Evolutionary conservation across 2,329 filamentous ascomycete genomes (phyloP).

Genomic region (Claviceps pazoutovae): DNA sequence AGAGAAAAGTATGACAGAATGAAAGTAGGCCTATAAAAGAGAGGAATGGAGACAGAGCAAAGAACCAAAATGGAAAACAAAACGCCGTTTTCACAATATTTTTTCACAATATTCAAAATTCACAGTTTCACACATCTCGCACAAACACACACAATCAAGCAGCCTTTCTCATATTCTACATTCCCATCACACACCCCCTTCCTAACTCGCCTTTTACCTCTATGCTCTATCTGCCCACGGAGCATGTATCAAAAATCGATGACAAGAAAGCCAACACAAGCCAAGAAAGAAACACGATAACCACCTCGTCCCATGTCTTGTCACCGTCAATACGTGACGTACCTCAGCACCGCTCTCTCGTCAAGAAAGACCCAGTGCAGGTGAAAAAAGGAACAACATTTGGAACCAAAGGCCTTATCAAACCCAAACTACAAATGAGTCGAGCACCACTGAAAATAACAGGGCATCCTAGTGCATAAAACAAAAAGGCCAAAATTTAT

Average conservation of each 20-base stretch:
- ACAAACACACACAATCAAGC: no score
- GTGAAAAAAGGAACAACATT: no score
- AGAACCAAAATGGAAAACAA: not conserved
- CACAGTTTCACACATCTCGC: not conserved
- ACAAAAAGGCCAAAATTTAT: constrained; percentile 26
- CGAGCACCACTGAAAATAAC: not conserved
- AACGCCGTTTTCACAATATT: not conserved
- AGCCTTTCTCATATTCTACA: no score
- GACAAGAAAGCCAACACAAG: not conserved
- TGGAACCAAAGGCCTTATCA: no score
- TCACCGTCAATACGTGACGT: not conserved
- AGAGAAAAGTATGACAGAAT: no score
- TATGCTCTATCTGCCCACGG: not conserved
- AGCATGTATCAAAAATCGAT: not conserved
- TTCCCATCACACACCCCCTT: not conserved
- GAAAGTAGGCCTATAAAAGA: no score
- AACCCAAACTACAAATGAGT: not conserved
- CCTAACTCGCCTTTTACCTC: not conserved
- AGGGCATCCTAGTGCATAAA: no score
- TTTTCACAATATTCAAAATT: not conserved
- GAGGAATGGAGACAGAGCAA: no score
- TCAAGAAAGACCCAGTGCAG: no score
- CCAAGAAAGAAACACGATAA: not conserved
- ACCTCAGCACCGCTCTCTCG: not conserved
- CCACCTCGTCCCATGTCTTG: not conserved